Evolutionary conservation across 495 filamentous ascomycete genomes (phyloP).

Genomic region (Pyrenula aspistea): DNA sequence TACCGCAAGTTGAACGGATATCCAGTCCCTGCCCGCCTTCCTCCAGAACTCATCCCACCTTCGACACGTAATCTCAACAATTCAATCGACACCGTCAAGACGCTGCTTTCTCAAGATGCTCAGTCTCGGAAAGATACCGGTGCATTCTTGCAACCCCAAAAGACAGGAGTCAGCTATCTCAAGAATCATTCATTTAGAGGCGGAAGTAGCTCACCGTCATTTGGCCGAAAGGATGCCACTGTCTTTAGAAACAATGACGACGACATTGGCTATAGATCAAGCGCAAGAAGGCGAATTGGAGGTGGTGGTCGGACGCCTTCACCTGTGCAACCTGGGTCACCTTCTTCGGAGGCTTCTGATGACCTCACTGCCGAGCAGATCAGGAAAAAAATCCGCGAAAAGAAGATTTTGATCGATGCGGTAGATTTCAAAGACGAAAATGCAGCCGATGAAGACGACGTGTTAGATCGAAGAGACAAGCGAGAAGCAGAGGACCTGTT

Average conservation of each 20-base stretch:
- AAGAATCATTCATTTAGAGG: constrained; percentile 89
- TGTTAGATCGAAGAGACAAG: constrained; percentile 78
- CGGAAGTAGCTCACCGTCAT: constrained; percentile 24
- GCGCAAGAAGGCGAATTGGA: constrained; percentile 72
- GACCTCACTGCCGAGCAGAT: constrained; percentile 80
- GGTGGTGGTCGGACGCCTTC: constrained; percentile 66
- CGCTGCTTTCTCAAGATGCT: constrained; percentile 81
- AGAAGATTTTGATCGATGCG: constrained; percentile 90
- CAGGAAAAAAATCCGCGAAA: constrained; percentile 86
- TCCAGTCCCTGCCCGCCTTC: constrained; percentile 80
- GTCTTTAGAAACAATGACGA: constrained; percentile 95
- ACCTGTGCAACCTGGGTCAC: constrained; percentile 55
- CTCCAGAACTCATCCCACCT: constrained; percentile 88
- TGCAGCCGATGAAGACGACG: constrained; percentile 79
- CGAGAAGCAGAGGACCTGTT: constrained; percentile 92
- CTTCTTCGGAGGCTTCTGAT: constrained; percentile 59
- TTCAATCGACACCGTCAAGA: constrained; percentile 86
- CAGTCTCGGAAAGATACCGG: constrained; percentile 72
- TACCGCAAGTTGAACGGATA: constrained; percentile 95
- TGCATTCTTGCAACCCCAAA: constrained; percentile 79
- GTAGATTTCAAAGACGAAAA: constrained; percentile 96
- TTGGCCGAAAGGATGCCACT: constrained; percentile 78
- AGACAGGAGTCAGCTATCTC: constrained; percentile 94
- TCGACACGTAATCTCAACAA: constrained; percentile 90
- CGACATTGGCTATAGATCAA: constrained; percentile 77